Evolutionary conservation across 805 yeast genomes (phyloP).

Genomic region (Barnettozyma sp.): DNA sequence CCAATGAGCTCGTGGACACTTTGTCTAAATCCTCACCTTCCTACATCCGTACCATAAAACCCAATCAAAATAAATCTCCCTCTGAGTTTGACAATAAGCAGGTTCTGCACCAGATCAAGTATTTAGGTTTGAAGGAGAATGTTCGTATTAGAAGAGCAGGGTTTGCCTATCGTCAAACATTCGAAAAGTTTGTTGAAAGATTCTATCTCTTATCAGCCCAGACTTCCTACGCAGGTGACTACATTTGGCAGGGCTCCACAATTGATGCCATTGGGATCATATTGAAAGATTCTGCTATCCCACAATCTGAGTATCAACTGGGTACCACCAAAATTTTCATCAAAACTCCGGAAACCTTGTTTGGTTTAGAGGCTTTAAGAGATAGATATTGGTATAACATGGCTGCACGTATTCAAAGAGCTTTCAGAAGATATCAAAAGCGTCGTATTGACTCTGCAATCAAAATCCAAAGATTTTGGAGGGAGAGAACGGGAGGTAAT

Average conservation of each 20-base stretch:
- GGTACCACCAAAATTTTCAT: slow-evolving; percentile 91
- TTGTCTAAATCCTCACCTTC: slow-evolving; percentile 90
- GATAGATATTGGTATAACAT: slow-evolving; percentile 97
- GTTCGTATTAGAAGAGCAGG: slow-evolving; percentile 98
- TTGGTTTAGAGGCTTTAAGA: slow-evolving; percentile 92
- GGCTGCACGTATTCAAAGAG: slow-evolving; percentile 97
- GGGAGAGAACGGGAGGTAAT: slow-evolving; percentile 73
- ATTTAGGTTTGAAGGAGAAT: slow-evolving; percentile 92
- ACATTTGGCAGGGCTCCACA: slow-evolving; percentile 57
- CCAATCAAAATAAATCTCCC: slow-evolving; percentile 89
- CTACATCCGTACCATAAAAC: slow-evolving; percentile 94
- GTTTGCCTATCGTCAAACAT: slow-evolving; percentile 94
- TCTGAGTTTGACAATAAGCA: slow-evolving; percentile 82
- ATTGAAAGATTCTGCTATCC: slow-evolving; percentile 58
- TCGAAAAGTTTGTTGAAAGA: slow-evolving; percentile 92
- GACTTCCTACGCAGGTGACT: slow-evolving; percentile 89
- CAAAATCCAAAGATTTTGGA: slow-evolving; percentile 74
- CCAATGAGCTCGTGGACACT: slow-evolving; percentile 84
- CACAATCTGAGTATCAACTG: slow-evolving; percentile 75
- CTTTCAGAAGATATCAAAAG: slow-evolving; percentile 81
- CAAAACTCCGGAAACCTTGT: slow-evolving; percentile 93
- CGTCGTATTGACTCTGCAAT: slow-evolving; percentile 83
- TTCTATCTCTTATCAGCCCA: slow-evolving; percentile 80
- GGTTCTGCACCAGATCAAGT: slow-evolving; percentile 92
- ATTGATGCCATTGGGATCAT: slow-evolving; percentile 47